Evolutionary conservation across 2,329 filamentous ascomycete genomes (phyloP).

Genomic region (Ampelomyces quisqualis): DNA sequence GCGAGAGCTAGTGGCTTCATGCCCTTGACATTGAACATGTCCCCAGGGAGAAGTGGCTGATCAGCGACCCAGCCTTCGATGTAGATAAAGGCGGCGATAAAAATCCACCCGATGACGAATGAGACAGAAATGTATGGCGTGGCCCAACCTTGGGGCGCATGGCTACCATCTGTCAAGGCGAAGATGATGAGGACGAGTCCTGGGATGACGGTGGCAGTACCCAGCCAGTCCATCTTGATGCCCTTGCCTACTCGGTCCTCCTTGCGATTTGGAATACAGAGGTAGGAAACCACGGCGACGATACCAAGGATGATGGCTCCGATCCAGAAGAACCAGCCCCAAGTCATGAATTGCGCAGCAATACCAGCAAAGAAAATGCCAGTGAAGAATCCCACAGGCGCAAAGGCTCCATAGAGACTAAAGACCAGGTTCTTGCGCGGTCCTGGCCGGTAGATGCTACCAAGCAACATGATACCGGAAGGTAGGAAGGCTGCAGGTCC

Average conservation of each 20-base stretch:
- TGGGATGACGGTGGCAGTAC: constrained; percentile 38
- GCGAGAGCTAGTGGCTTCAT: constrained; percentile 53
- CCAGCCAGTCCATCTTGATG: constrained; percentile 44
- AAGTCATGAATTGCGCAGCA: constrained; percentile 31
- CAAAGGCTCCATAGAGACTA: constrained; percentile 59
- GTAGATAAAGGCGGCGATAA: constrained; percentile 64
- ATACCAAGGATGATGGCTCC: constrained; percentile 37
- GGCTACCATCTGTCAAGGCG: constrained; percentile 70
- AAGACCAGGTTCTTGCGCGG: constrained; percentile 68
- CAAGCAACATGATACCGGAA: constrained; percentile 66
- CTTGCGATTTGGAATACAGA: constrained; percentile 32
- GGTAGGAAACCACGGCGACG: constrained; percentile 29
- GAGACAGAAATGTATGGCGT: constrained; percentile 70
- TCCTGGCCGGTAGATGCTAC: constrained; percentile 64
- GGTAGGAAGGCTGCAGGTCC: constrained; percentile 72
- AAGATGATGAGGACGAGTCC: constrained; percentile 71
- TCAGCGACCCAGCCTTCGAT: constrained; percentile 70
- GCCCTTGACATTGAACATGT: constrained; percentile 68
- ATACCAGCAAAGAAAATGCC: constrained; percentile 42
- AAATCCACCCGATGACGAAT: constrained; percentile 62
- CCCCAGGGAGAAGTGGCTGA: constrained; percentile 68
- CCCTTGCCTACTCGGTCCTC: constrained; percentile 11
- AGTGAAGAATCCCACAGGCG: constrained; percentile 50
- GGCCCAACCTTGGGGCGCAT: constrained; percentile 68
- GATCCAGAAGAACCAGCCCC: constrained; percentile 41